Conservation (phyloP, 805 yeast genomes). For the Spencermartinsiella europaea region DNA sequence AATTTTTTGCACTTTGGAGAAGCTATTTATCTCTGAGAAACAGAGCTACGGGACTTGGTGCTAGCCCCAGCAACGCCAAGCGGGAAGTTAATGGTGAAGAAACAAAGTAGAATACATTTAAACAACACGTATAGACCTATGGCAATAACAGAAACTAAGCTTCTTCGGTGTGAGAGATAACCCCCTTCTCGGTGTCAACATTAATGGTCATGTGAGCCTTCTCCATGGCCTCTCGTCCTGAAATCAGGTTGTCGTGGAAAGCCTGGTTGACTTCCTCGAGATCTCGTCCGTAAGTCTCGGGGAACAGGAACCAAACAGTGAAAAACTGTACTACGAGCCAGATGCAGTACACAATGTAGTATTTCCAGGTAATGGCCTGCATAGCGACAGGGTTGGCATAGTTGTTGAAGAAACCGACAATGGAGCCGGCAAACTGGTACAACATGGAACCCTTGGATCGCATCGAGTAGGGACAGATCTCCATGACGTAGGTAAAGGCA, state of each 20-base stretch:
- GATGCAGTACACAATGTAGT: constrained; percentile 35
- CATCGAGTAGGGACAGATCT: constrained; percentile 24
- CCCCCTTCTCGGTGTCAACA: constrained; percentile 1
- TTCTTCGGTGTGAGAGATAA: neutral
- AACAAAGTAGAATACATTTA: too few species aligned
- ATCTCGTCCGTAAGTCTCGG: constrained; percentile 39
- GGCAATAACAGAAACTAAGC: too few species aligned
- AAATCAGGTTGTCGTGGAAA: constrained; percentile 37
- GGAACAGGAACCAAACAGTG: constrained; percentile 33
- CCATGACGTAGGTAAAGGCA: constrained; percentile 16
- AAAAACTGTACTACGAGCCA: constrained; percentile 29
- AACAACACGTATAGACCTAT: too few species aligned
- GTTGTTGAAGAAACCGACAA: constrained; percentile 27
- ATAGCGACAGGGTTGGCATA: constrained; percentile 37
- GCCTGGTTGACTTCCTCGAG: constrained; percentile 41
- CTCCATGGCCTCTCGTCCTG: constrained; percentile 11
- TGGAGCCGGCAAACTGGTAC: constrained; percentile 19
- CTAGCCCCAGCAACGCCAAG: too few species aligned
- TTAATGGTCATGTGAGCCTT: constrained; percentile 4
- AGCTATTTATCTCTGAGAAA: too few species aligned
- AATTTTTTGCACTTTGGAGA: too few species aligned
- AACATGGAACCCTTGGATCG: constrained; percentile 40
- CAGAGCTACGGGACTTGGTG: too few species aligned
- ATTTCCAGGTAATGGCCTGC: constrained; percentile 40
- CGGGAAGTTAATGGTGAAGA: too few species aligned